These are phyloP conservation scores for Neopestalotiopsis sp. DNA, from an alignment of 2,329 filamentous ascomycete genomes.

Conservation along the genomic window DNA sequence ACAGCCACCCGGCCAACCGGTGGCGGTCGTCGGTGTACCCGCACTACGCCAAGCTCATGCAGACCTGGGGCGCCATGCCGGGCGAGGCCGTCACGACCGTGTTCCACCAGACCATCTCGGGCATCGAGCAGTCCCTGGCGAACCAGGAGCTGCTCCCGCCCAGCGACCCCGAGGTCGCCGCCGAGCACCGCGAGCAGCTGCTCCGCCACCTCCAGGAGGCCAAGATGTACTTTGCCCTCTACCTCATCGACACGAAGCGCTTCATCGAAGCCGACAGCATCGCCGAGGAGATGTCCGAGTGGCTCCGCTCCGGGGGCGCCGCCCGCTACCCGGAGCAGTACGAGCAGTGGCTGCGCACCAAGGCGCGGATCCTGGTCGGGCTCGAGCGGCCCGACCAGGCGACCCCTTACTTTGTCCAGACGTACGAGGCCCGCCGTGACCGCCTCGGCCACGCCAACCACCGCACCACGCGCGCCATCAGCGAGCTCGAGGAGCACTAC, in stretches of 20 bases:
- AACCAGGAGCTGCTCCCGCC: not conserved
- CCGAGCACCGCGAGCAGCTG: not conserved
- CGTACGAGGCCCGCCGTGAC: constrained; percentile 5
- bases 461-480: not conserved
- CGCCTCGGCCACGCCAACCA: constrained; percentile 3
- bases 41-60: constrained; percentile 2
- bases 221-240: constrained; percentile 7
- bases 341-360: constrained; percentile 11
- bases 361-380: not conserved
- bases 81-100: not conserved
- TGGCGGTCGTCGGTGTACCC: constrained; percentile 6
- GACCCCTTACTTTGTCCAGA: not conserved
- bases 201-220: not conserved
- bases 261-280: constrained; percentile 10
- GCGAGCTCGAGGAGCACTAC: constrained; percentile 16
- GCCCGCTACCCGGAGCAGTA: not conserved
- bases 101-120: not conserved
- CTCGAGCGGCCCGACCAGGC: constrained; percentile 5
- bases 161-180: not conserved
- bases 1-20: constrained; percentile 15
- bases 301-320: not conserved
- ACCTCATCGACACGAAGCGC: not conserved
- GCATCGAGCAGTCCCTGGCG: constrained; percentile 3
- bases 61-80: constrained; percentile 6
- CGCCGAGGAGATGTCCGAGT: not conserved